Evolutionary conservation across 768 basidiomycete genomes (phyloP), one percentile per base, ranked within the genome.

Genomic region (Pleurotus sapidus): DNA sequence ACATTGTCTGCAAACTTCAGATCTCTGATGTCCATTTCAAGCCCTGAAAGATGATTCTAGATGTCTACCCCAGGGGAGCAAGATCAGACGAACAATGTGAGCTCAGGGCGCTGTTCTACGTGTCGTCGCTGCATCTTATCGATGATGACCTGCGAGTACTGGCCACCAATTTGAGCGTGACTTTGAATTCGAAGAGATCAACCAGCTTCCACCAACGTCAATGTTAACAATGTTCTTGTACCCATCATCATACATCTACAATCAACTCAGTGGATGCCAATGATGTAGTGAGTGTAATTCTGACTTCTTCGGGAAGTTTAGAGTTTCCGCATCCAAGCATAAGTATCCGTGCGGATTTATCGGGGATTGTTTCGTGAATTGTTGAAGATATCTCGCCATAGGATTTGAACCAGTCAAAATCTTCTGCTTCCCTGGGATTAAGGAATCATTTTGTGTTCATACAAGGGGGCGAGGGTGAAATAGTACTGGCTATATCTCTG

Each of bases 341-440:
- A 46, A 93, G 69, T 60, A 93, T 88, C 23, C 78, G 75, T 1
- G 84, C 77, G 3, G 67, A 65, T 67, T 79, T 87, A 59, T 82
- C 71, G 0, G 89, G 89, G 18, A 94, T 79, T 30, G 88, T 72
- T 34, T 79, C 79, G 40, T 78, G 77, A 17, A 94, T 68, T 17
- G 87, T 69, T 48, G 78, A 69, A 5, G 85, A 79, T n/a, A 94
- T 74, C 57, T 94, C 91, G 2, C 70, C 68, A 63, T 93, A 94
- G 7, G 85, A 84, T 68, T 91, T 93, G 76, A 93, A 93, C 92
- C 92, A 94, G 71, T 94, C 92, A 60, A 89, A 93, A n/a, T 83
- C 82, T 15, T 78, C 74, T 4, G 75, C 65, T 68, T 88, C 86
- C 63, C 89, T 90, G 62, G 56, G 39, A 55, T 50, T 37, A 37